Percentiles rank a stretch among this genome's conserved stretches.
These are phyloP conservation scores for Rhynchosporium graminicola DNA, from an alignment of 2,329 filamentous ascomycete species.

Conservation along the genomic window DNA sequence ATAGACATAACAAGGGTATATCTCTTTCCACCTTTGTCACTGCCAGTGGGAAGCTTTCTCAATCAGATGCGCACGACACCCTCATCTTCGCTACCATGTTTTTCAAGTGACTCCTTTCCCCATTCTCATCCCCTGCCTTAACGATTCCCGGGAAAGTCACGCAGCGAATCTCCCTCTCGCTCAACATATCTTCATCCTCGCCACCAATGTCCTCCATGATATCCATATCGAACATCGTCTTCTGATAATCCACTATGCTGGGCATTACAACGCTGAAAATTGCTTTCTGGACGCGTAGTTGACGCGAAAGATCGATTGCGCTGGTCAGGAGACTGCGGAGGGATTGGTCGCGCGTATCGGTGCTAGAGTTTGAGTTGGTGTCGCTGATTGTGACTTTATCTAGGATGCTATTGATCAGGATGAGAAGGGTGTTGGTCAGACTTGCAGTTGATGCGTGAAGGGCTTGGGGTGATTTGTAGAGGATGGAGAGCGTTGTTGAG, in stretches of 20 bases:
- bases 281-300: slow-evolving; percentile 60
- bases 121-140: slow-evolving; percentile 66
- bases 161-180: slow-evolving; percentile 57
- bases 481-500: slow-evolving; percentile 60
- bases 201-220: slow-evolving; percentile 69
- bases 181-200: slow-evolving; percentile 57
- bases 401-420: slow-evolving; percentile 52
- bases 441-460: slow-evolving; percentile 49
- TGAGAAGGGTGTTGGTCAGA: slow-evolving; percentile 48
- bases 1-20: slow-evolving; percentile 2
- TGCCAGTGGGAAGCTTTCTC: slow-evolving; percentile 16
- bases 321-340: slow-evolving; percentile 54
- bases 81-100: slow-evolving; percentile 68
- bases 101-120: slow-evolving; percentile 58
- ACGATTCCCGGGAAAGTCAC: slow-evolving; percentile 65
- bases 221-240: slow-evolving; percentile 55
- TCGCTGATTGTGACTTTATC: slow-evolving; percentile 45
- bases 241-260: slow-evolving; percentile 51
- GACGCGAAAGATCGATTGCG: slow-evolving; percentile 57
- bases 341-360: slow-evolving; percentile 51
- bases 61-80: slow-evolving; percentile 54
- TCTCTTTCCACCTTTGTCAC: neutral
- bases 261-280: slow-evolving; percentile 59
- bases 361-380: slow-evolving; percentile 19
- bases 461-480: slow-evolving; percentile 55